Base-by-base conservation (phyloP, 2,329 filamentous ascomycete genomes). In the Diaporthe nobilis region DNA sequence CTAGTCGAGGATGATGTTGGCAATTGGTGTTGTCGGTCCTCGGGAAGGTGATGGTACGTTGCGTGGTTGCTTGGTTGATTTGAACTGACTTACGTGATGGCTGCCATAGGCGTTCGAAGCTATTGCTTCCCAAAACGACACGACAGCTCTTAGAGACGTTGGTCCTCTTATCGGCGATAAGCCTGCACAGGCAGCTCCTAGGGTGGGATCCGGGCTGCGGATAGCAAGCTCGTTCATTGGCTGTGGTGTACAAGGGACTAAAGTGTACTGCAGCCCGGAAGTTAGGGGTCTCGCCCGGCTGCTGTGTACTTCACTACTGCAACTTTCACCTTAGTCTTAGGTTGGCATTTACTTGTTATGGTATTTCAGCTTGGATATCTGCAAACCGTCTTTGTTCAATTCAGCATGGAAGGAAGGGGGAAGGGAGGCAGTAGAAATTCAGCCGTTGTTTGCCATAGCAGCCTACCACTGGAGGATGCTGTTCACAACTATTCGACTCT, bases 71-170 rank as follows among this genome's bases (percentile, higher is more conserved):
- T 51, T 37, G 51, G 28, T 28, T 42, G 60, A 47, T 49, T 55
- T 39, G 60, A n/a, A 13, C 8, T 63, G 34, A 6, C 13, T 28
- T 13, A 17, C 31, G 57, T 34, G 44, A 42, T 44, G 25, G 37
- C 20, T 55, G 34, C 67, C 12, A 37, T 22, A 6, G 25, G 34
- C 15, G 6, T 28, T 22, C 7, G 49, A 47, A 75, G 75, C 58
- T 73, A 65, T 39, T 75, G 49, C 34, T 42, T 55, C n/a, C 74
- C 53, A 74, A 75, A 57, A 76, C 67, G 75, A 76, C 72, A 75
- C 75, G 68, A 75, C 72, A 75, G 73, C 71, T 76, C 68, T 44
- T 44, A 20, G 42, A 44, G 42, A 44, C 37, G 4, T 20, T 20
- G 42, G 42, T 44, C 42, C 42, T 44, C 42, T 44, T 44, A 44